phyloP scores from a whole-genome alignment of 2,329 filamentous ascomycete species.

The Colletotrichum salicis region DNA sequence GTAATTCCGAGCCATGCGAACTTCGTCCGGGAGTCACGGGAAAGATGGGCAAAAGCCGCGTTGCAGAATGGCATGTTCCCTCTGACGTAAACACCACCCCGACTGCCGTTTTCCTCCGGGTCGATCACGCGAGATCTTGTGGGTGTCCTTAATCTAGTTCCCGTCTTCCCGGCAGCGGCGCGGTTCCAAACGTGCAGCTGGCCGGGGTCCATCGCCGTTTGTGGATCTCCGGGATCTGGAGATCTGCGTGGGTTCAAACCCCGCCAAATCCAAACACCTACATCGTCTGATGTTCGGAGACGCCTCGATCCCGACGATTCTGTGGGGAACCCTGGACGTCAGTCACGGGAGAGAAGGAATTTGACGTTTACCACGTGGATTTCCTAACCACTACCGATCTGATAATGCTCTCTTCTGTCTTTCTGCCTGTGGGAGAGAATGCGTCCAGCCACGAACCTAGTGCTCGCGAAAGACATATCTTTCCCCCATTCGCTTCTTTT shows the following conservation, averaged over 20 bases:
- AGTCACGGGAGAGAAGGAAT: neutral
- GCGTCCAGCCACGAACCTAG: neutral
- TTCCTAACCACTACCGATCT: neutral
- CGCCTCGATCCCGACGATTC: neutral
- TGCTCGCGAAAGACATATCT: neutral
- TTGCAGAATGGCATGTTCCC: conserved; percentile 9
- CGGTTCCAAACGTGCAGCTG: neutral
- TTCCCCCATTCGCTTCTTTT: neutral
- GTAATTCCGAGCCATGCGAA: conserved; percentile 11
- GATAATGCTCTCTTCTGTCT: neutral
- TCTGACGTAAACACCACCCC: conserved; percentile 10
- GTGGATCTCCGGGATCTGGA: conserved; percentile 29
- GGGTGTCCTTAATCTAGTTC: conserved; percentile 8
- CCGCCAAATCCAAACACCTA: conserved; percentile 21
- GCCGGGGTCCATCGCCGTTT: conserved; percentile 6
- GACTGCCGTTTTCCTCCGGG: conserved; percentile 9
- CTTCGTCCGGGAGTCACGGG: conserved; percentile 16
- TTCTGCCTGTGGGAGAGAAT: neutral
- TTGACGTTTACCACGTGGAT: neutral
- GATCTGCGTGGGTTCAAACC: conserved; percentile 18
- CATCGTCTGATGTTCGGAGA: conserved; percentile 23
- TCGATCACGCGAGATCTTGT: conserved; percentile 20
- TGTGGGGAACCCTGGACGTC: neutral
- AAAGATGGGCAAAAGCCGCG: conserved; percentile 24
- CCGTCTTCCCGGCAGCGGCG: conserved; percentile 20